Base-by-base conservation (phyloP, 2,329 filamentous ascomycete species). In the Nigrospora sphaerica region DNA sequence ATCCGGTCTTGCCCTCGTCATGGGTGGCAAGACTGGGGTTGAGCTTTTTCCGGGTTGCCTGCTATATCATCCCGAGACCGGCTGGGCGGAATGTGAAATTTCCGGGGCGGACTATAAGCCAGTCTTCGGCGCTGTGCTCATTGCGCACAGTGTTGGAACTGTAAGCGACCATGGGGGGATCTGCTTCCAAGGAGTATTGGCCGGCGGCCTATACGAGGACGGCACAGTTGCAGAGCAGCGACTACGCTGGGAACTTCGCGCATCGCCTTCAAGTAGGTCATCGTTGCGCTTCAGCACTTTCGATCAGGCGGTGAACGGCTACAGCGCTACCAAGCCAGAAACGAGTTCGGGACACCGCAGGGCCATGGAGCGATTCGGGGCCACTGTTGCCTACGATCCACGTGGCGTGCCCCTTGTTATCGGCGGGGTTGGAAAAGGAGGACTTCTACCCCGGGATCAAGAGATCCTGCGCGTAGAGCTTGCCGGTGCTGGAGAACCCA, bases 141-240 rank as follows among this genome's bases (percentile, higher is more conserved):
- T 66, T 34, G 60, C 62, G 28, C 59, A 57, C 4, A 45, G 47
- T 12, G 47, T 49, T 40, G 50, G 45, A 59, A 60, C 62, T 54
- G 17, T 49, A 23, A 46, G 56, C 12, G 33, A 46, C 47, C 39
- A 31, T 1, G 50, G 11, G 52, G 51, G 43, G 39, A 49, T 62
- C 38, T 58, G 52, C 5, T 74, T 74, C 46, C 56, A 63, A 38
- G 90, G 90, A 1, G 62, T 92, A 2, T 55, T 93, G 2, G 70
- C 80, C 16, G 90, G 90, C 16, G 91, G 91, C 0, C 83, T 95
- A 57, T 71, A 74, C 18, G 66, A 67, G 35, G 74, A 84, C 59
- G 87, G 85, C 3, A 69, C 74, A 10, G 70, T 95, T 13, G 66
- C 80, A 17, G 68, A 75, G 37, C 78, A 83, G 47, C 69, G 83